Evolutionary conservation across 257 asterid species (phyloP).

Genomic region (Forsythia viridissima): DNA sequence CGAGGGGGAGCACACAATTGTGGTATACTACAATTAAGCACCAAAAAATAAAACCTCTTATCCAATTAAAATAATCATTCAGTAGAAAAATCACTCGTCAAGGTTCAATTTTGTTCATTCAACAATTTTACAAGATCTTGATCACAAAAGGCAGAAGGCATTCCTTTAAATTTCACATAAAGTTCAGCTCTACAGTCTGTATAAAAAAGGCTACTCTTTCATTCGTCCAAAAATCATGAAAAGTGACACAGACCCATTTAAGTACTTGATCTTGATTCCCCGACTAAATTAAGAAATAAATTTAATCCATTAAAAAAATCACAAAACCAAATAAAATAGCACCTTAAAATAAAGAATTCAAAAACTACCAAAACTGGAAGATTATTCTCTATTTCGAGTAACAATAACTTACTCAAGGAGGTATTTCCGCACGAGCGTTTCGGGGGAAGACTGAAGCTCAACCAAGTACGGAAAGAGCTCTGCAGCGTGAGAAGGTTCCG

Average conservation of each 20-base stretch:
- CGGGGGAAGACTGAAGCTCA: conserved; percentile 92
- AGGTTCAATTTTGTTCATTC: neutral
- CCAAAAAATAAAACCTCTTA: neutral
- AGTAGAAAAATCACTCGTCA: neutral
- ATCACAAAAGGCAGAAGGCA: neutral
- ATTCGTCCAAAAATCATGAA: conserved; percentile 1
- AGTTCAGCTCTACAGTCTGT: neutral
- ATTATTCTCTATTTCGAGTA: neutral
- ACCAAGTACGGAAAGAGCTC: conserved; percentile 74
- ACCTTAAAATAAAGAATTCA: neutral
- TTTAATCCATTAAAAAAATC: conserved; percentile 12
- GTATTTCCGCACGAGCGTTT: conserved; percentile 73
- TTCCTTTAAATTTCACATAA: neutral
- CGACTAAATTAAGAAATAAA: neutral
- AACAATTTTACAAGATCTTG: conserved; percentile 14
- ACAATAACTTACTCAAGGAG: conserved; percentile 61
- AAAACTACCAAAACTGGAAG: neutral
- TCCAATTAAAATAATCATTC: neutral
- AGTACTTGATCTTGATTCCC: neutral
- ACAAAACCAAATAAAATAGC: conserved; percentile 12
- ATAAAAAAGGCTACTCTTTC: neutral
- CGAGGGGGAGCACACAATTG: neutral
- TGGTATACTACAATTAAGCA: neutral
- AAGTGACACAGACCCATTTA: neutral
- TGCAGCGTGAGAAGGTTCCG: conserved; percentile 70